A percentile compares a stretch with the other conserved stretches of the same genome.
phyloP scores from a whole-genome alignment of 2,329 filamentous ascomycete species.

The Nothopassalora personata region DNA sequence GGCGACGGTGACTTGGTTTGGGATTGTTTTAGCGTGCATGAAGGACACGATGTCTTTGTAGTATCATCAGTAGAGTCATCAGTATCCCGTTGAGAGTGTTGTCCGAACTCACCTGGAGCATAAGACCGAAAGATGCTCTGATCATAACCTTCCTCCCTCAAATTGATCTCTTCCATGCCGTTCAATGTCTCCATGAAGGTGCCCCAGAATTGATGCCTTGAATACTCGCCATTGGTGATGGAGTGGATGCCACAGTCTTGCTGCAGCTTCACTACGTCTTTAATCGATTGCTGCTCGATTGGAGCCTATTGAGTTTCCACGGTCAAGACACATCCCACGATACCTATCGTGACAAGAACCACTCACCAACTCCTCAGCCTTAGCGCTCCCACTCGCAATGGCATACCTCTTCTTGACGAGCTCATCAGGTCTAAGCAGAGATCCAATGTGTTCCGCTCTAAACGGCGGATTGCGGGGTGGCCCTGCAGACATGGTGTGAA shows the following conservation, averaged over 20 bases:
- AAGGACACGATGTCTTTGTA: conserved; percentile 54
- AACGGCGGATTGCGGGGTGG: conserved; percentile 50
- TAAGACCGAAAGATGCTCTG: conserved; percentile 53
- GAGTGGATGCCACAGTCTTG: conserved; percentile 30
- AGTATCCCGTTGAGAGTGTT: neutral
- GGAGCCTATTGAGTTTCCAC: conserved; percentile 8
- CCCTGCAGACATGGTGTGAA: conserved; percentile 43
- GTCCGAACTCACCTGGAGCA: conserved; percentile 40
- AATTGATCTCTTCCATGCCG: conserved; percentile 47
- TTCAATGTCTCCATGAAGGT: conserved; percentile 34
- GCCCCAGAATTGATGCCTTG: conserved; percentile 30
- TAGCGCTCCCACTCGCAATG: conserved; percentile 33
- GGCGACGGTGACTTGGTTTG: conserved; percentile 53
- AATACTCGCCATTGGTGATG: conserved; percentile 33
- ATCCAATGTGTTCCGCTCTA: conserved; percentile 67
- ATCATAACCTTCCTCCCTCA: conserved; percentile 31
- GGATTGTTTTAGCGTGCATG: conserved; percentile 53
- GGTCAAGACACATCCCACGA: too few species aligned
- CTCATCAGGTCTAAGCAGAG: conserved; percentile 59
- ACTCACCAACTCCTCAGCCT: conserved; percentile 19
- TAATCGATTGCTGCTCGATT: conserved; percentile 31
- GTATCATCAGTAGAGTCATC: neutral
- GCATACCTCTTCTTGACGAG: conserved; percentile 56
- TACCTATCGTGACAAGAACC: too few species aligned
- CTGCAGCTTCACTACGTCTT: conserved; percentile 31